Percentiles rank a stretch among this genome's conserved stretches.
phyloP scores from a whole-genome alignment of 2,329 filamentous ascomycete genomes.

The Trichoderma sp. region DNA sequence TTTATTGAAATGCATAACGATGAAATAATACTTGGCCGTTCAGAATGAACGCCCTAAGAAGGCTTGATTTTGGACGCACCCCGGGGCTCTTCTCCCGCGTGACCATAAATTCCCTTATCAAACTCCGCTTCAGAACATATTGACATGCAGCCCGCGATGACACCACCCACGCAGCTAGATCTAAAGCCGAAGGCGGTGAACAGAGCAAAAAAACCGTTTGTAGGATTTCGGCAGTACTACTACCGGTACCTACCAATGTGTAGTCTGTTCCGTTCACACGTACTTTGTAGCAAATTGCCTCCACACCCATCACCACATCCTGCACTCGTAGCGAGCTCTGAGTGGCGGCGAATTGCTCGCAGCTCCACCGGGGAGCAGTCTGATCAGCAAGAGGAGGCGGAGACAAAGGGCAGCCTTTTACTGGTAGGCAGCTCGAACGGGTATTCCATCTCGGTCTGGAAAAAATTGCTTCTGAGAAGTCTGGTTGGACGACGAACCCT shows the following conservation, averaged over 20 bases:
- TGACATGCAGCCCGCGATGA: slow-evolving; percentile 12
- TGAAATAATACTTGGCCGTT: slow-evolving; percentile 38
- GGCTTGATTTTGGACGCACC: slow-evolving; percentile 10
- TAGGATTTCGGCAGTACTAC: neutral
- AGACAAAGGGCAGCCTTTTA: neutral
- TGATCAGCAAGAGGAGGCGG: slow-evolving; percentile 1
- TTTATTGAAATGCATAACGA: slow-evolving; percentile 26
- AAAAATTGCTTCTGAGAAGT: neutral
- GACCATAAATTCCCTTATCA: slow-evolving; percentile 18
- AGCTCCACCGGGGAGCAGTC: neutral
- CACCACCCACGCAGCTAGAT: slow-evolving; percentile 3
- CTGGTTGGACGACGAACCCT: slow-evolving; percentile 5
- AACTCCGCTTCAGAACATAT: slow-evolving; percentile 8
- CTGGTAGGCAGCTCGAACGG: neutral
- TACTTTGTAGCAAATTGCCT: neutral
- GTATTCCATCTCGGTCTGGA: neutral
- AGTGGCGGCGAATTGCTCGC: slow-evolving; percentile 5
- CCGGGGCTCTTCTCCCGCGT: slow-evolving; percentile 11
- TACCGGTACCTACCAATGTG: neutral
- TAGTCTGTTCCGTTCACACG: neutral
- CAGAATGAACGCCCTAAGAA: slow-evolving; percentile 10
- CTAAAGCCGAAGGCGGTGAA: slow-evolving; percentile 14
- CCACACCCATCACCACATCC: neutral
- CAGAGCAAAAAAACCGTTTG: neutral
- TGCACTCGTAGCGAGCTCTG: neutral